Conservation (phyloP, 2,329 filamentous ascomycete species). For the Zopfia rhizophila region DNA sequence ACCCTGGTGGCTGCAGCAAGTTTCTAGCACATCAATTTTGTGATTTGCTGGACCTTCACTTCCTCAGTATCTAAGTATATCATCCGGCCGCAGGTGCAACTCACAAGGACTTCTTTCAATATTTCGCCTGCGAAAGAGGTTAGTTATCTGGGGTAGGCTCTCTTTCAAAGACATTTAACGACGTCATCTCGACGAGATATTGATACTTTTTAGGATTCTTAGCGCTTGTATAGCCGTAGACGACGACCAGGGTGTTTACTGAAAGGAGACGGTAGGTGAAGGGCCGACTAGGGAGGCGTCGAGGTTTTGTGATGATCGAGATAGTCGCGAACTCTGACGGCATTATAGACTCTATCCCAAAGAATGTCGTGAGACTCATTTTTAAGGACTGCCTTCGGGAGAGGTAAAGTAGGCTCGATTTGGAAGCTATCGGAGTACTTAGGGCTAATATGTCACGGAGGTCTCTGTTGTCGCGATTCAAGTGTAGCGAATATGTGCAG, state of each 20-base stretch:
- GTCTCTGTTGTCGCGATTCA: slow-evolving; percentile 7
- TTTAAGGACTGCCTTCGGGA: slow-evolving; percentile 12
- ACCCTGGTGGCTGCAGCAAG: too few species aligned
- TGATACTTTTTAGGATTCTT: slow-evolving; percentile 5
- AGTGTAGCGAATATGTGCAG: slow-evolving; percentile 10
- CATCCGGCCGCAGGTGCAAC: not conserved
- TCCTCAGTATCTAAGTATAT: too few species aligned
- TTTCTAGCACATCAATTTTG: too few species aligned
- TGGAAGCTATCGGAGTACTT: slow-evolving; percentile 27
- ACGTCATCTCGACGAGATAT: slow-evolving; percentile 12
- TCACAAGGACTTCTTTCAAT: too few species aligned
- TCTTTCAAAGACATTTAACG: slow-evolving; percentile 24
- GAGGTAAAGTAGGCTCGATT: slow-evolving; percentile 4
- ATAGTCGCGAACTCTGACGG: slow-evolving; percentile 30
- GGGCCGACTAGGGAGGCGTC: not conserved
- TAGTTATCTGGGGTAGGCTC: too few species aligned
- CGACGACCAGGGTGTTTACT: slow-evolving; percentile 8
- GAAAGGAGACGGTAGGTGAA: slow-evolving; percentile 3
- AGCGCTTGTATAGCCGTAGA: slow-evolving; percentile 10
- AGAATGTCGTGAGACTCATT: slow-evolving; percentile 25
- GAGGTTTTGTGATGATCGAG: not conserved
- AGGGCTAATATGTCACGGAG: slow-evolving; percentile 32
- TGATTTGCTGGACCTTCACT: too few species aligned
- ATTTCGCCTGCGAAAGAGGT: slow-evolving; percentile 20
- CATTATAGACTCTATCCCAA: slow-evolving; percentile 43